Evolutionary conservation across 441 rosid species (phyloP).

Genomic region (Adansonia rubrostipa): DNA sequence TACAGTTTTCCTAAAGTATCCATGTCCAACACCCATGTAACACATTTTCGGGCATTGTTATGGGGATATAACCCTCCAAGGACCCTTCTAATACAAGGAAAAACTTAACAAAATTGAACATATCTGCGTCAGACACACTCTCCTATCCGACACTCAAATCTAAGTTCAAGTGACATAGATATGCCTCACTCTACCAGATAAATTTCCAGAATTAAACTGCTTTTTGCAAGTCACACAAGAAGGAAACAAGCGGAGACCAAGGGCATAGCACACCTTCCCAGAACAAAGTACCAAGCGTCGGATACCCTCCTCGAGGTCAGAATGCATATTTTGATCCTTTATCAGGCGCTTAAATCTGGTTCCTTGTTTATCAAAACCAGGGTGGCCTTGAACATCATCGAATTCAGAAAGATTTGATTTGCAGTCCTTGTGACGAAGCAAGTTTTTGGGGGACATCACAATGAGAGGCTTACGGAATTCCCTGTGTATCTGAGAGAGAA

Average conservation of each 20-base stretch:
- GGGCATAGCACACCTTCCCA: slow-evolving; percentile 65
- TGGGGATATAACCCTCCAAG: no score
- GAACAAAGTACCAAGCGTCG: slow-evolving; percentile 95
- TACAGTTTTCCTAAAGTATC: no score
- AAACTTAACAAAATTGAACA: no score
- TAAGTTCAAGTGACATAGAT: no score
- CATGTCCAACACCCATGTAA: no score
- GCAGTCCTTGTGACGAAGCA: slow-evolving; percentile 96
- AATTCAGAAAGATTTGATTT: slow-evolving; percentile 95
- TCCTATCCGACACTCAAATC: no score
- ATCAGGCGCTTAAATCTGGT: slow-evolving; percentile 93
- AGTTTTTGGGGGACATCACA: slow-evolving; percentile 93
- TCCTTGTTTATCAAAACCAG: slow-evolving; percentile 98
- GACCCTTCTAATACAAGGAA: no score
- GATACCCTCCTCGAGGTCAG: slow-evolving; percentile 86
- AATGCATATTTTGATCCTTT: slow-evolving; percentile 87
- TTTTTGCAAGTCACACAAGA: background rate
- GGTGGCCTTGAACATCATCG: slow-evolving; percentile 98
- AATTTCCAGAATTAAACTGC: slow-evolving; percentile 5
- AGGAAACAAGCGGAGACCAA: slow-evolving; percentile 1
- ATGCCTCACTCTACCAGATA: background rate
- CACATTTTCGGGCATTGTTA: no score
- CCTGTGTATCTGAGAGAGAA: slow-evolving; percentile 70
- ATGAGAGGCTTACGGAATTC: slow-evolving; percentile 94
- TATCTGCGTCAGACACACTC: no score